Conservation (phyloP, 148 eudicot species). For the Spergularia bocconei region DNA sequence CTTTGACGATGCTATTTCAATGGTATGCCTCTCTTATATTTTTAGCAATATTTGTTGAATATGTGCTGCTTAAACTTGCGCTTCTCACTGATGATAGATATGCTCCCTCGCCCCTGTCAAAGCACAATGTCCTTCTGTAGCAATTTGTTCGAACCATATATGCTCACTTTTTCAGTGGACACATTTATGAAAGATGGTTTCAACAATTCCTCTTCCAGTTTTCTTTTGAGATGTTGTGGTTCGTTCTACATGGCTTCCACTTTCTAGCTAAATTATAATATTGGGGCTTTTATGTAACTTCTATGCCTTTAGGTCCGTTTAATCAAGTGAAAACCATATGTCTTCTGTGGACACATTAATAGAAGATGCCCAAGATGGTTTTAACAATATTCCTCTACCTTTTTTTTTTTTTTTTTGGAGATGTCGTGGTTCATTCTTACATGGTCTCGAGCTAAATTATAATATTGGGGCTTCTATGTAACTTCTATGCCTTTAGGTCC, state of each 20-base stretch:
- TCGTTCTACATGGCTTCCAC: background rate
- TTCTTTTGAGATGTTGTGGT: background rate
- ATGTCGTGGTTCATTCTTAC: background rate
- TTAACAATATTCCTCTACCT: background rate
- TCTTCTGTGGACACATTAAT: background rate
- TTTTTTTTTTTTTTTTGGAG: background rate
- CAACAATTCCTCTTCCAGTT: background rate
- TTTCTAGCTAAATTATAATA: background rate
- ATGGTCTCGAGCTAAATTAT: background rate
- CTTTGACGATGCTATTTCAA: constrained; percentile 89
- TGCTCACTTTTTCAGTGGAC: background rate
- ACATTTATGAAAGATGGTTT: background rate
- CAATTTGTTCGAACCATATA: background rate
- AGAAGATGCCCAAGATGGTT: background rate
- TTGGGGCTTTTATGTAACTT: background rate
- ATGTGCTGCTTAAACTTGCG: background rate
- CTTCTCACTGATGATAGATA: background rate
- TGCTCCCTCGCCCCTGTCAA: background rate
- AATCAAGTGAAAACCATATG: background rate
- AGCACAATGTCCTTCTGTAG: background rate
- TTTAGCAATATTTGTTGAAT: background rate
- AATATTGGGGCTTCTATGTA: background rate
- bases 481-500: background rate
- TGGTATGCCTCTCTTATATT: constrained; percentile 39
- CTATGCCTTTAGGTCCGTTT: background rate